phyloP scores from a whole-genome alignment of 495 filamentous ascomycete species.

The Trichoderma virens region DNA sequence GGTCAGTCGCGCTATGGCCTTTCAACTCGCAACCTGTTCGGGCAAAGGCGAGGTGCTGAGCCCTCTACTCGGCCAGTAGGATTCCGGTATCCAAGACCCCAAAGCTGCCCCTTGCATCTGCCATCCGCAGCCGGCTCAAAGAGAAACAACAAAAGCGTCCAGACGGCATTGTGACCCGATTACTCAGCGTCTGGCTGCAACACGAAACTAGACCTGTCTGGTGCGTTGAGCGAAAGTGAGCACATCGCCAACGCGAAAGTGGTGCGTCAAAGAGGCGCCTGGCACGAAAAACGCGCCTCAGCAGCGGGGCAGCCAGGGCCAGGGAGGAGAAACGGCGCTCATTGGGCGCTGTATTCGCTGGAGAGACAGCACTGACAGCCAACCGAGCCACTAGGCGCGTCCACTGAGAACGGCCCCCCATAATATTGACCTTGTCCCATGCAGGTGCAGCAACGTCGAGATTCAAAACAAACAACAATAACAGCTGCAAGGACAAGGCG shows the following conservation, averaged over 20 bases:
- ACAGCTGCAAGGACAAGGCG: background rate
- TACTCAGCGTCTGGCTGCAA: too few relatives aligned
- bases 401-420: background rate
- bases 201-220: too few relatives aligned
- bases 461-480: background rate
- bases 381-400: conserved; percentile 5
- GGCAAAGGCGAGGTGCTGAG: too few relatives aligned
- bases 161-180: too few relatives aligned
- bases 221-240: background rate
- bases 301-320: background rate
- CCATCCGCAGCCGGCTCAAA: too few relatives aligned
- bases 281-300: conserved; percentile 3
- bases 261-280: background rate
- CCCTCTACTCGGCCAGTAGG: too few relatives aligned
- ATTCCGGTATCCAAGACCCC: too few relatives aligned
- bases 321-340: background rate
- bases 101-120: too few relatives aligned
- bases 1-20: too few relatives aligned
- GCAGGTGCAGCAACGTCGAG: background rate
- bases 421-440: background rate
- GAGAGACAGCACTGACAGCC: background rate
- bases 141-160: too few relatives aligned
- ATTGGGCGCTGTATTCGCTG: background rate
- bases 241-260: conserved; percentile 1
- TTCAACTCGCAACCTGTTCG: too few relatives aligned